Conservation (phyloP, 2,329 filamentous ascomycete species). For the Arthrinium phaeospermum region DNA sequence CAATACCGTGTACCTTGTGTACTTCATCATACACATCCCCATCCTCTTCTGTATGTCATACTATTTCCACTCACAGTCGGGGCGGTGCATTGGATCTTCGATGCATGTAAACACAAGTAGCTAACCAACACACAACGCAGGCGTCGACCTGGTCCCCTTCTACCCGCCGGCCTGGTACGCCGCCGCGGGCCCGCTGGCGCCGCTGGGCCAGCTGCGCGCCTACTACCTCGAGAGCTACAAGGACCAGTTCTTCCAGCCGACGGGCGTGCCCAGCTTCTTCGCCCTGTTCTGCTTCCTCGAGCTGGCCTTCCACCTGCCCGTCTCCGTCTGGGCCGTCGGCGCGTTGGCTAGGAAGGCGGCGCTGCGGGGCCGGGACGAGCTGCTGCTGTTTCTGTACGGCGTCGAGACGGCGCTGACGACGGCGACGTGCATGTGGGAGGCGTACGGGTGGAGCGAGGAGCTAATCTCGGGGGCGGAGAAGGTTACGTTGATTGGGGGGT, state of each 20-base stretch:
- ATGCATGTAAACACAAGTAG: neutral
- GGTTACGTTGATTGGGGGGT: slow-evolving; percentile 50
- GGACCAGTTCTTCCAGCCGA: slow-evolving; percentile 57
- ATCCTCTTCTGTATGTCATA: slow-evolving; percentile 38
- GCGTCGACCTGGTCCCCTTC: slow-evolving; percentile 58
- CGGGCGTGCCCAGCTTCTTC: slow-evolving; percentile 55
- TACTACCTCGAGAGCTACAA: slow-evolving; percentile 55
- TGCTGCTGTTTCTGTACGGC: slow-evolving; percentile 57
- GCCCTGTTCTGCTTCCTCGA: slow-evolving; percentile 57
- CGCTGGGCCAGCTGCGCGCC: slow-evolving; percentile 50
- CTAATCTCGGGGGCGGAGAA: slow-evolving; percentile 52
- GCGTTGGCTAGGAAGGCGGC: slow-evolving; percentile 37
- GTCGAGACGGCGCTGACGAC: slow-evolving; percentile 59
- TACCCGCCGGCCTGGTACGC: slow-evolving; percentile 53
- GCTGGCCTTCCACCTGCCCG: slow-evolving; percentile 55
- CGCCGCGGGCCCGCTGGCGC: slow-evolving; percentile 51
- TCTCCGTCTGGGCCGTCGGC: slow-evolving; percentile 53
- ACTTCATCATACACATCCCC: slow-evolving; percentile 41
- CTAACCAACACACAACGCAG: slow-evolving; percentile 37
- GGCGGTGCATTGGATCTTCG: neutral
- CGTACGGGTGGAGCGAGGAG: slow-evolving; percentile 53
- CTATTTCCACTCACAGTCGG: neutral
- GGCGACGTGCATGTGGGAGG: slow-evolving; percentile 56
- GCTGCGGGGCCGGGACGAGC: slow-evolving; percentile 50
- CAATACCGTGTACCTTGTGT: slow-evolving; percentile 39